Conservation (phyloP, 371 early-diverging fungal species). For the Mortierella sp. region DNA sequence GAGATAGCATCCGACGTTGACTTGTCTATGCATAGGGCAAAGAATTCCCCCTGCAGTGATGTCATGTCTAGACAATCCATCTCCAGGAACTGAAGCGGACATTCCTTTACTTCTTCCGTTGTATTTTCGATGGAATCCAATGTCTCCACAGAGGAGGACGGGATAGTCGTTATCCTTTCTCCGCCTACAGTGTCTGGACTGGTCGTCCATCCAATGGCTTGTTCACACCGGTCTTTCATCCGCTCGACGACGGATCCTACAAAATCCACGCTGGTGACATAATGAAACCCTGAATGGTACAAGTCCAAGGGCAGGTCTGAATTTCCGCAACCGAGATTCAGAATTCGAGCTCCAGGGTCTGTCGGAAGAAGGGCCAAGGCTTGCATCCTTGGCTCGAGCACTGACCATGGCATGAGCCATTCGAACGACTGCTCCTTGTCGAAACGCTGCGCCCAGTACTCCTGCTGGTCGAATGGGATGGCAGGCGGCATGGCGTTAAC, state of each 20-base stretch:
- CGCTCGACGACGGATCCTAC: slow-evolving; percentile 38
- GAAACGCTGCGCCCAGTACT: slow-evolving; percentile 34
- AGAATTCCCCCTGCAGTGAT: slow-evolving; percentile 1
- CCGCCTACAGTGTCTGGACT: background rate
- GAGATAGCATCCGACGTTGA: slow-evolving; percentile 49
- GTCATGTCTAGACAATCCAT: slow-evolving; percentile 50
- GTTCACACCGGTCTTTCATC: slow-evolving; percentile 25
- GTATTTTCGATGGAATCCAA: no score
- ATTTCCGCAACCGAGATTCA: slow-evolving; percentile 48
- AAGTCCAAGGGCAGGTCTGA: slow-evolving; percentile 40
- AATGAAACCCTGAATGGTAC: slow-evolving; percentile 22
- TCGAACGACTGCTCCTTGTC: slow-evolving; percentile 29
- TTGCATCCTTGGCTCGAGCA: slow-evolving; percentile 30
- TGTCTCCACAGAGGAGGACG: background rate
- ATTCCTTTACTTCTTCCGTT: no score
- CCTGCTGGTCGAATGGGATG: slow-evolving; percentile 29
- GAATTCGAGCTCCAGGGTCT: slow-evolving; percentile 16
- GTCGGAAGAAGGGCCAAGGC: slow-evolving; percentile 8
- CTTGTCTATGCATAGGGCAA: slow-evolving; percentile 37
- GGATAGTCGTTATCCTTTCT: background rate
- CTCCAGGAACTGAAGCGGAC: slow-evolving; percentile 39
- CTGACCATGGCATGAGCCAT: slow-evolving; percentile 43
- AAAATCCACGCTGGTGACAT: slow-evolving; percentile 41
- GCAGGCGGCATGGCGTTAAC: slow-evolving; percentile 1
- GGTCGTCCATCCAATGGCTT: slow-evolving; percentile 29